Conservation (phyloP, 2,329 filamentous ascomycete species). For the Lasiodiplodia theobromae region DNA sequence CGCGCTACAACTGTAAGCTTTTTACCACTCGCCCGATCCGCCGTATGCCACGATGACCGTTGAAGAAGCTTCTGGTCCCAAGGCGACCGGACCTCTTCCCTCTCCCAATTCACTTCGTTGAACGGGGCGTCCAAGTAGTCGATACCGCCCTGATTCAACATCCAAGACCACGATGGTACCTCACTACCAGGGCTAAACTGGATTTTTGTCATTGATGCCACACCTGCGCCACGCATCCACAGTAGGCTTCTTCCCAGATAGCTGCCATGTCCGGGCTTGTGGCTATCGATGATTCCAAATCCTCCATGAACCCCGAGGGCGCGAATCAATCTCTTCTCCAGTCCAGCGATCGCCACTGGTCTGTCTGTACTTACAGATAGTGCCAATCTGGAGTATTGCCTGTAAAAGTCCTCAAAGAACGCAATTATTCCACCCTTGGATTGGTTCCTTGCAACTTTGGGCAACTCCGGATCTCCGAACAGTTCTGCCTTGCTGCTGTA, state of each 20-base stretch:
- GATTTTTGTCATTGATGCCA: neutral
- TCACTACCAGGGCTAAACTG: neutral
- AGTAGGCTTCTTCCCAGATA: neutral
- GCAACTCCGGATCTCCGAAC: neutral
- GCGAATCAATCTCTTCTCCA: conserved; percentile 40
- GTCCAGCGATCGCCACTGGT: conserved; percentile 42
- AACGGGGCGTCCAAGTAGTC: neutral
- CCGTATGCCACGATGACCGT: neutral
- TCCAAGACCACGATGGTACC: neutral
- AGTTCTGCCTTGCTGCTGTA: neutral
- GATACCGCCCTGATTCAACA: neutral
- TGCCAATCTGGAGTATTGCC: conserved; percentile 1
- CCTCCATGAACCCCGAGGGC: conserved; percentile 37
- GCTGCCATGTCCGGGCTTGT: neutral
- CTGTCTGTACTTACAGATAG: conserved; percentile 35
- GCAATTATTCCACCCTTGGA: neutral
- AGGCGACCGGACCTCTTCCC: neutral
- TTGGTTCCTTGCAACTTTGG: neutral
- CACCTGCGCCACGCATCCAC: neutral
- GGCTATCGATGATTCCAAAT: conserved; percentile 43
- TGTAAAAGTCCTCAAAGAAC: neutral
- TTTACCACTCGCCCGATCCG: neutral
- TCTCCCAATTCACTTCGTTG: neutral
- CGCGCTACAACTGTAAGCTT: neutral
- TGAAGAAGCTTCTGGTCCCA: neutral